These are phyloP conservation scores for Talaromyces proteolyticus DNA, from an alignment of 495 filamentous ascomycete species.

Conservation along the genomic window DNA sequence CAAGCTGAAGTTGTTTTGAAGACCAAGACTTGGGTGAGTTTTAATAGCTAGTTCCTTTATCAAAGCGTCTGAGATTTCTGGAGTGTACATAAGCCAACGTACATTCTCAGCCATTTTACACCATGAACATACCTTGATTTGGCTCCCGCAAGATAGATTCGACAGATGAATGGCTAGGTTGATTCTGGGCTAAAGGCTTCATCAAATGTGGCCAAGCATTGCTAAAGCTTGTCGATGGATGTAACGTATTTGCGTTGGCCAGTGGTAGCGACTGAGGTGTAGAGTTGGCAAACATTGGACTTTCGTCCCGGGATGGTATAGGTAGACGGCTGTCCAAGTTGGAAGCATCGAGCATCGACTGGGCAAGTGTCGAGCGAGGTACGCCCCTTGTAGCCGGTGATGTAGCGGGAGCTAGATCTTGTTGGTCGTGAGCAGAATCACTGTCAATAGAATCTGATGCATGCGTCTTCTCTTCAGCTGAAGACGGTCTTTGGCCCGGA, in stretches of 20 bases:
- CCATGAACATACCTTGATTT: constrained; percentile 47
- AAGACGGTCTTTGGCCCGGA: constrained; percentile 28
- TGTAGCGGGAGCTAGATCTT: constrained; percentile 34
- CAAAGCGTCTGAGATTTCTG: constrained; percentile 51
- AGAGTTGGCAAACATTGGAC: constrained; percentile 6
- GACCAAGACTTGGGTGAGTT: constrained; percentile 57
- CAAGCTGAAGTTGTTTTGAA: constrained; percentile 45
- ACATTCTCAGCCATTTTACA: too few relatives aligned
- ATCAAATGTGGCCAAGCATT: background rate
- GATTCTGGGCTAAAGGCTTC: constrained; percentile 9
- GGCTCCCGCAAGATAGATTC: constrained; percentile 37
- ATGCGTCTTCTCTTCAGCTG: constrained; percentile 20
- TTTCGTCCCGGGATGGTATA: too few relatives aligned
- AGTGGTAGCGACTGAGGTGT: constrained; percentile 9
- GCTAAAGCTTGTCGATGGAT: background rate
- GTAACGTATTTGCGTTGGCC: background rate
- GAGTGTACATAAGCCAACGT: too few relatives aligned
- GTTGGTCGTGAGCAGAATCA: constrained; percentile 41
- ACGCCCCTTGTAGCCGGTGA: constrained; percentile 31
- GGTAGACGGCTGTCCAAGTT: too few relatives aligned
- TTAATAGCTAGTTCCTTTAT: constrained; percentile 59
- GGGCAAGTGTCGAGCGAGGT: constrained; percentile 10
- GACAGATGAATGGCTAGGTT: constrained; percentile 17
- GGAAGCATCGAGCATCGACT: constrained; percentile 10
- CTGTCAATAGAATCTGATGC: constrained; percentile 42